Percentiles rank a stretch among this genome's conserved stretches.
Evolutionary conservation across 495 filamentous ascomycete species (phyloP).

Genomic region (Durotheca rogersii): DNA sequence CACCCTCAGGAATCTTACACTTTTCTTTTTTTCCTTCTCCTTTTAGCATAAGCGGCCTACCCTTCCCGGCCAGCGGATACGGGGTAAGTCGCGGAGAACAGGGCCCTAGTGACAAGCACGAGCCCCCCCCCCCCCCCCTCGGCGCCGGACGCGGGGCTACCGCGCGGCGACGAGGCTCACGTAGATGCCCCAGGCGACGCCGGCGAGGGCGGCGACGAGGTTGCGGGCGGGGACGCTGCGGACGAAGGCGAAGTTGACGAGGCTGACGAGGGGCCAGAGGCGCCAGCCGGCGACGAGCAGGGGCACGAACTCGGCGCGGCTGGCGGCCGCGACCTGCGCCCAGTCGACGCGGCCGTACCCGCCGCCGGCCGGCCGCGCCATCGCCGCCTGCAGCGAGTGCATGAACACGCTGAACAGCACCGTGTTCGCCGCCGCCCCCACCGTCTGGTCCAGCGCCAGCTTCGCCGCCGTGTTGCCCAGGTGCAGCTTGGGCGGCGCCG

Average conservation of each 20-base stretch:
- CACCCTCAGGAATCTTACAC: too few species aligned
- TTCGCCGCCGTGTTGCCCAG: slow-evolving; percentile 75
- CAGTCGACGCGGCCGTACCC: slow-evolving; percentile 38
- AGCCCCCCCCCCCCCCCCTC: background rate
- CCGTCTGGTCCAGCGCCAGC: slow-evolving; percentile 77
- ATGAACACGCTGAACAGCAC: slow-evolving; percentile 62
- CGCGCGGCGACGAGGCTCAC: slow-evolving; percentile 66
- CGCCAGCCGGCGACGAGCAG: slow-evolving; percentile 74
- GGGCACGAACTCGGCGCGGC: slow-evolving; percentile 61
- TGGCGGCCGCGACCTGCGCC: slow-evolving; percentile 32
- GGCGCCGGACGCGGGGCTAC: too few species aligned
- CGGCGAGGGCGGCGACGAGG: slow-evolving; percentile 75
- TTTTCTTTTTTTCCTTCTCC: too few species aligned
- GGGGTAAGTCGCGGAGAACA: too few species aligned
- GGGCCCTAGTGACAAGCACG: background rate
- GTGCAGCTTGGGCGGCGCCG: slow-evolving; percentile 57
- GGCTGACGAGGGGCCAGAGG: slow-evolving; percentile 80
- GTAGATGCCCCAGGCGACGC: slow-evolving; percentile 85
- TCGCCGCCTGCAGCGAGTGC: slow-evolving; percentile 41
- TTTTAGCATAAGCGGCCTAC: too few species aligned
- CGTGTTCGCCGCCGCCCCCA: slow-evolving; percentile 76
- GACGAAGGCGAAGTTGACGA: slow-evolving; percentile 77
- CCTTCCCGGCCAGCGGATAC: too few species aligned
- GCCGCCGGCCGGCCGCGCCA: slow-evolving; percentile 35
- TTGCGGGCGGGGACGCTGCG: slow-evolving; percentile 70